Evolutionary conservation across 2,329 filamentous ascomycete species (phyloP), one percentile per base, ranked within the genome.

Genomic region (Stachybotrys elegans): DNA sequence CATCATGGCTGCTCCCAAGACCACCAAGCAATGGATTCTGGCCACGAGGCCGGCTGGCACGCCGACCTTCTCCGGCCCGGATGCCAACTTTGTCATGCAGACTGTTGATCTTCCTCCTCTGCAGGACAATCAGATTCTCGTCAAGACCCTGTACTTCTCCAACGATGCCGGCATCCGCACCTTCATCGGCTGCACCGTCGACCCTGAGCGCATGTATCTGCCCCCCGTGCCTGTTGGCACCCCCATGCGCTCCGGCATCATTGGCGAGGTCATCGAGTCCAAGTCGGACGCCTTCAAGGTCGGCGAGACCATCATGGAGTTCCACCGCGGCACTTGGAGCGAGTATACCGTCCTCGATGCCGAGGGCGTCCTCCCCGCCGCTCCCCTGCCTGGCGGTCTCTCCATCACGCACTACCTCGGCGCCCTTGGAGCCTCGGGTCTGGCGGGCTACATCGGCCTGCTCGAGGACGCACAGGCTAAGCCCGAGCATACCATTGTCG

Each of bases 21-120:
- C 54, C n/a, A 59, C 57, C 44, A 59, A 59, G 52, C 57, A 57
- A 58, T 59, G 57, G 57, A 47, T 57, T 44, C 54, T 59, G 27
- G 46, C 46, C 46, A 49, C 49, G 42, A 57, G 55, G 51, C 57
- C 57, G 21, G 43, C 51, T 39, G 57, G 50, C 41, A 50, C 50
- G 31, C 57, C 57, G 25, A 44, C 54, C 22, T 51, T 59, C 29
- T 48, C 49, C 3, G 57, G 57, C 22, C 50, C 51, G 37, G 48
- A 59, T 29, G 52, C 57, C 9, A 59, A 57, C 44, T 59, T 55
- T 43, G 51, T 52, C 48, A 44, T 59, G 6, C 48, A 51, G 49
- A 54, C 50, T 1, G 48, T 51, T 6, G 49, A 49, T n/a, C 49
- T 59, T 22, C 56, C 57, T 8, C 44, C 49, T 7, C 46, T 59